phyloP scores from a whole-genome alignment of 371 early-diverging fungal species.

The Saksenaea oblongispora region DNA sequence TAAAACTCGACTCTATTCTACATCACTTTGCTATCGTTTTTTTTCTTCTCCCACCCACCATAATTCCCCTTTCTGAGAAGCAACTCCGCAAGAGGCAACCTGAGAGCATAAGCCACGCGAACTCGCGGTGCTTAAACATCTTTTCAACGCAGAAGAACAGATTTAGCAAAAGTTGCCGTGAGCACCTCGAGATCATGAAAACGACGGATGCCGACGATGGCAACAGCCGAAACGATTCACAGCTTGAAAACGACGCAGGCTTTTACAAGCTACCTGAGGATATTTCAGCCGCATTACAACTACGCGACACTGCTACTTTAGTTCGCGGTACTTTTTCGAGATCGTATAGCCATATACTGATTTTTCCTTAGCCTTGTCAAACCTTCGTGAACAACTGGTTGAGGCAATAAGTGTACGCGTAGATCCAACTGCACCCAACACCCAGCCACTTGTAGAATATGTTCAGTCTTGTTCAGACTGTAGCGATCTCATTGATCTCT shows the following conservation, averaged over 20 bases:
- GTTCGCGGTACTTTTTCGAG: background rate
- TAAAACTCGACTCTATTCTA: no score
- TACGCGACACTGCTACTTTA: background rate
- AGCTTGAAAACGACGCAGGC: background rate
- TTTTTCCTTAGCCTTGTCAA: slow-evolving; percentile 19
- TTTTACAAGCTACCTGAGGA: background rate
- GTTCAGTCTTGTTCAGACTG: slow-evolving; percentile 41
- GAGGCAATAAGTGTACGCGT: slow-evolving; percentile 36
- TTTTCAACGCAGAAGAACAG: background rate
- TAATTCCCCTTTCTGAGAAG: no score
- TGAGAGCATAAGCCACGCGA: background rate
- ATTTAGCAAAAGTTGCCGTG: background rate
- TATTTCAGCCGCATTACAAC: background rate
- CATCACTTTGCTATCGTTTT: no score
- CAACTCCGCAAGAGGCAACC: no score
- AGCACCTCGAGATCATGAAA: background rate
- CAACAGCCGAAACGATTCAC: background rate
- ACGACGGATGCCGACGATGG: background rate
- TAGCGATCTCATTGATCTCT: slow-evolving; percentile 35
- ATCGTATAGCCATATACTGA: background rate
- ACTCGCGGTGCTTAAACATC: background rate
- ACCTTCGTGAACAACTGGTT: slow-evolving; percentile 31
- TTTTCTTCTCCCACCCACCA: no score
- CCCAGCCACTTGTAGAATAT: slow-evolving; percentile 49
- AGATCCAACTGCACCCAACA: slow-evolving; percentile 44